phyloP scores from a whole-genome alignment of 148 eudicot genomes.

The Salicornia ramosissima region DNA sequence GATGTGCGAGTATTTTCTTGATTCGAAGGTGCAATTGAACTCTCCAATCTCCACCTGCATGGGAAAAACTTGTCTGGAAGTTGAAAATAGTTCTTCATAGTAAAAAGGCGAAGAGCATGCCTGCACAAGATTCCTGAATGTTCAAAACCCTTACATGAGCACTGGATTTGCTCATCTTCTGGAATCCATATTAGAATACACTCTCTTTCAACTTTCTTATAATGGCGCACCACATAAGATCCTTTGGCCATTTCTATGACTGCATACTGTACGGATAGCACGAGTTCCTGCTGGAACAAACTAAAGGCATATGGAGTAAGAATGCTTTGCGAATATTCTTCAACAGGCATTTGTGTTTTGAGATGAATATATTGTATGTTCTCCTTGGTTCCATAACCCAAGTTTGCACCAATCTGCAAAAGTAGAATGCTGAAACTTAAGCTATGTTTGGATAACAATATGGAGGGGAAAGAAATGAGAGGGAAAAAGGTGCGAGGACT shows the following conservation, averaged over 20 bases:
- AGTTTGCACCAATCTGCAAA: constrained; percentile 40
- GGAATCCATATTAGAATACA: constrained; percentile 55
- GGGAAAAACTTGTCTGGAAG: constrained; percentile 58
- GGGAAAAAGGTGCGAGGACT: no score
- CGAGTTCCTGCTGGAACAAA: constrained; percentile 44
- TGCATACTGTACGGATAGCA: constrained; percentile 52
- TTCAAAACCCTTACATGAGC: constrained; percentile 68
- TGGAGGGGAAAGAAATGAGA: no score
- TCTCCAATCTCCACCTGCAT: constrained; percentile 51
- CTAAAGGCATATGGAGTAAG: constrained; percentile 57
- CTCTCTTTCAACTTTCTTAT: constrained; percentile 57
- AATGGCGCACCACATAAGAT: constrained; percentile 55
- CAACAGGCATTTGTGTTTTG: constrained; percentile 57
- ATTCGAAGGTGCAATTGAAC: constrained; percentile 35
- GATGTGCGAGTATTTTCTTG: constrained; percentile 27
- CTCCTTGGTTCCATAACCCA: constrained; percentile 26
- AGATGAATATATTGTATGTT: constrained; percentile 31
- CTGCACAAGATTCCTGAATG: constrained; percentile 63
- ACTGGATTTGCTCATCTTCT: constrained; percentile 58
- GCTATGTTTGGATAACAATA: no score
- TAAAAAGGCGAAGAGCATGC: constrained; percentile 52
- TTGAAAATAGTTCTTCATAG: constrained; percentile 60
- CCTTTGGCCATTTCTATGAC: constrained; percentile 50
- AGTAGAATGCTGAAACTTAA: constrained; percentile 10
- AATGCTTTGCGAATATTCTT: constrained; percentile 55